phyloP scores from a whole-genome alignment of 768 basidiomycete genomes.

The Phaeotremella fagi region DNA sequence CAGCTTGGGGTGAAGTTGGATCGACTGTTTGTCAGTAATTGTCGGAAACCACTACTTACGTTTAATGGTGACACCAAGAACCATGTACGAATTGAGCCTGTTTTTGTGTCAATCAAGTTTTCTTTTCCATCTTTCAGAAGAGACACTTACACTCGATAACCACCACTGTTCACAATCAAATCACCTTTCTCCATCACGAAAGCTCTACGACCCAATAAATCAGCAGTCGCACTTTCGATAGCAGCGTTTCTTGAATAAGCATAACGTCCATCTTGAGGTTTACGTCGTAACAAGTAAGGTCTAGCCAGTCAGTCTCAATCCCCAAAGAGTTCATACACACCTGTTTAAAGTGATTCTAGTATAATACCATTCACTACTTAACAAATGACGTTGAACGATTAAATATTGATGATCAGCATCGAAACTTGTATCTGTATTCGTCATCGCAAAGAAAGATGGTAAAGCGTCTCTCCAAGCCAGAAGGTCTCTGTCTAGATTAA shows the following conservation, averaged over 20 bases:
- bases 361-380: constrained; percentile 49
- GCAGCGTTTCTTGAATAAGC: constrained; percentile 48
- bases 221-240: constrained; percentile 49
- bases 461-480: constrained; percentile 43
- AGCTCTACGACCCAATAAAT: constrained; percentile 46
- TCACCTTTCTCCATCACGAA: constrained; percentile 49
- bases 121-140: too few species aligned
- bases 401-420: constrained; percentile 46
- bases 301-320: constrained; percentile 7
- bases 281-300: constrained; percentile 47
- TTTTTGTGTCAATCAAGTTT: background rate
- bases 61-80: constrained; percentile 48
- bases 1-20: constrained; percentile 45
- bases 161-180: constrained; percentile 46
- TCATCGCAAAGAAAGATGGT: constrained; percentile 38
- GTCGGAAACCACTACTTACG: constrained; percentile 23
- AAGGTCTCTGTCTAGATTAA: constrained; percentile 48
- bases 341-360: constrained; percentile 48
- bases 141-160: constrained; percentile 44
- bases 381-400: constrained; percentile 48
- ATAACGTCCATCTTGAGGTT: constrained; percentile 43
- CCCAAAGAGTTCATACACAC: constrained; percentile 9
- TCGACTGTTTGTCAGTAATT: constrained; percentile 35
- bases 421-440: constrained; percentile 44
- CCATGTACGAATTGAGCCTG: constrained; percentile 48